A percentile compares a stretch with the other conserved stretches of the same genome.
phyloP scores from a whole-genome alignment of 2,329 filamentous ascomycete species.

The Colletotrichum karsti region DNA sequence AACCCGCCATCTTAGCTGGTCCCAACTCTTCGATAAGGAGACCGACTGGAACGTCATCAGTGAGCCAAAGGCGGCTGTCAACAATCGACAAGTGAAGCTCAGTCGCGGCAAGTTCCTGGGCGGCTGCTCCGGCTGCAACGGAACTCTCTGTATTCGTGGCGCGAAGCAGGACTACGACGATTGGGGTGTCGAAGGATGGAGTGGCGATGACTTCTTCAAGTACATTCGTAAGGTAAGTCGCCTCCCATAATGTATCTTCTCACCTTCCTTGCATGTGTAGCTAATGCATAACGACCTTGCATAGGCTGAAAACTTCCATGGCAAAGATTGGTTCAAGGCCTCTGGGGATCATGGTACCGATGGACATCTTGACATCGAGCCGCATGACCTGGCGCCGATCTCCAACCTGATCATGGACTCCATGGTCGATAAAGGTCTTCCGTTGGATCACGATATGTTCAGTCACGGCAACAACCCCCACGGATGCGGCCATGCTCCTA shows the following conservation, averaged over 20 bases:
- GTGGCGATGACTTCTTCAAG: slow-evolving; percentile 62
- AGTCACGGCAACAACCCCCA: slow-evolving; percentile 56
- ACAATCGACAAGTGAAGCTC: slow-evolving; percentile 53
- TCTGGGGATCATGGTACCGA: slow-evolving; percentile 56
- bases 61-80: slow-evolving; percentile 45
- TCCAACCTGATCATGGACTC: slow-evolving; percentile 63
- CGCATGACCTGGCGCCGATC: slow-evolving; percentile 67
- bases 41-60: slow-evolving; percentile 61
- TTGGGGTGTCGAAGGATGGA: slow-evolving; percentile 64
- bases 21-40: slow-evolving; percentile 44
- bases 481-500: slow-evolving; percentile 63
- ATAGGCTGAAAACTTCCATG: slow-evolving; percentile 65
- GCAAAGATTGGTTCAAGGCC: slow-evolving; percentile 64
- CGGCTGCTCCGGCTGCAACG: slow-evolving; percentile 58
- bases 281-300: neutral
- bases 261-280: neutral
- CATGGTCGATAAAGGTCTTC: slow-evolving; percentile 61
- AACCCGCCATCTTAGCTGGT: slow-evolving; percentile 2
- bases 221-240: slow-evolving; percentile 61
- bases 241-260: neutral
- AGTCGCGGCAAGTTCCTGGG: slow-evolving; percentile 59
- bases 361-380: slow-evolving; percentile 63
- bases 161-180: slow-evolving; percentile 60
- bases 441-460: slow-evolving; percentile 68
- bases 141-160: slow-evolving; percentile 58